Conservation (phyloP, 768 basidiomycete genomes). For the Zangia roseola region DNA sequence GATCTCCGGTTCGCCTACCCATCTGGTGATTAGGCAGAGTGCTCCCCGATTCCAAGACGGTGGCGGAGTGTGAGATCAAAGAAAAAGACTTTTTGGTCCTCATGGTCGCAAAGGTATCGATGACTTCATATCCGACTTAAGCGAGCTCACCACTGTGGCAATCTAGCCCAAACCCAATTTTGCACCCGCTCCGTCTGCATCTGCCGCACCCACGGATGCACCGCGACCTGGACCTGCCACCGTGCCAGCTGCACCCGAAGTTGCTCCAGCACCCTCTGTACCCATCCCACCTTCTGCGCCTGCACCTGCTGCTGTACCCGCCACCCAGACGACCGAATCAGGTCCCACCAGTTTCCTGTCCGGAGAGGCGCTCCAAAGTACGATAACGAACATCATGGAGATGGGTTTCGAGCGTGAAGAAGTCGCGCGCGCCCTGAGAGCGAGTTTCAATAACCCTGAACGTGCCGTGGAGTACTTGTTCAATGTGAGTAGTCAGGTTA, state of each 20-base stretch:
- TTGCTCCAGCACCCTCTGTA: constrained; percentile 32
- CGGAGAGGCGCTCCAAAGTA: constrained; percentile 71
- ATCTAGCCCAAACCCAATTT: constrained; percentile 54
- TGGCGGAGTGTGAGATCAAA: constrained; percentile 88
- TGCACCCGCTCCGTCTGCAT: constrained; percentile 25
- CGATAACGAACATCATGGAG: constrained; percentile 81
- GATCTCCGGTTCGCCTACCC: constrained; percentile 5
- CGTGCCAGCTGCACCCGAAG: constrained; percentile 32
- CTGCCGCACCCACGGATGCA: neutral
- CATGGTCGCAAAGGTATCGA: constrained; percentile 89
- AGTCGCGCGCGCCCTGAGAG: constrained; percentile 81
- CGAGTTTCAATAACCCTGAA: constrained; percentile 97
- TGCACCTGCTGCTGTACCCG: constrained; percentile 29
- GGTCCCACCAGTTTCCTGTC: constrained; percentile 66
- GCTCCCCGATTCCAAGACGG: constrained; percentile 80
- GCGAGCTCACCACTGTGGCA: constrained; percentile 3
- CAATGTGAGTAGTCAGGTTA: constrained; percentile 54
- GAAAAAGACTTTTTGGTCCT: constrained; percentile 99
- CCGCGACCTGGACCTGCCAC: constrained; percentile 25
- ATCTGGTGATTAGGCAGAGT: constrained; percentile 70
- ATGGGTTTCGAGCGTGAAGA: constrained; percentile 94
- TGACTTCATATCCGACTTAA: constrained; percentile 9
- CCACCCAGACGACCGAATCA: constrained; percentile 30
- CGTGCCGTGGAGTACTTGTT: constrained; percentile 98
- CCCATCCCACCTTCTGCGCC: constrained; percentile 34